These are phyloP conservation scores for Cystobasidiaceae sp. DNA, from an alignment of 1,284 basidiomycete genomes.

Conservation along the genomic window DNA sequence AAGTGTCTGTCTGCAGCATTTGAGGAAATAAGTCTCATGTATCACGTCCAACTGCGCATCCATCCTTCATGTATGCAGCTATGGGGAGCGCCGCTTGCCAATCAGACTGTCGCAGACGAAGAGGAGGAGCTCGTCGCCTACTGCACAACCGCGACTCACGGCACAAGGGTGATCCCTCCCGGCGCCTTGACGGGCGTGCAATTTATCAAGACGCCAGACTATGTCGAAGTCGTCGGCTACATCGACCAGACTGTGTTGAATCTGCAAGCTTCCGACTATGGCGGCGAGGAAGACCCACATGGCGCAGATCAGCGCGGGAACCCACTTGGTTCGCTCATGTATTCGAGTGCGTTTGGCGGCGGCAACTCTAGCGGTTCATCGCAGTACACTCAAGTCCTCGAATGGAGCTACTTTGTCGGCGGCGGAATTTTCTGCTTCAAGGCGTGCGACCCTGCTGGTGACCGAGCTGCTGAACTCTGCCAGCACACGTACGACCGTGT, in stretches of 20 bases:
- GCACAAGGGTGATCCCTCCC: constrained; percentile 19
- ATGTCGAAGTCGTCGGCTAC: constrained; percentile 61
- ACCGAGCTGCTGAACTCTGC: constrained; percentile 3
- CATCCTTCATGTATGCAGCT: constrained; percentile 11
- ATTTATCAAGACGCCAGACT: constrained; percentile 60
- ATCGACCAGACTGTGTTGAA: constrained; percentile 60
- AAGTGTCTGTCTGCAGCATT: not conserved
- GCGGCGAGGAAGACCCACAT: constrained; percentile 51
- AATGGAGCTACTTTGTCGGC: constrained; percentile 62
- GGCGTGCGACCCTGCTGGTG: constrained; percentile 31
- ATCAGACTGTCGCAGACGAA: constrained; percentile 31
- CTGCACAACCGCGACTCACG: constrained; percentile 29
- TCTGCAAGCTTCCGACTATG: constrained; percentile 55
- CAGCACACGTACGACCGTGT: constrained; percentile 11
- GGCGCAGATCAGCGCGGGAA: constrained; percentile 45
- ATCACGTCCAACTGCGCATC: not conserved
- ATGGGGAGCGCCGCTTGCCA: constrained; percentile 27
- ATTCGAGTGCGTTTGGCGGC: constrained; percentile 40
- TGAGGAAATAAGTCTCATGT: not conserved
- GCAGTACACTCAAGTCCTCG: constrained; percentile 54
- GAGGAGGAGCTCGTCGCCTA: constrained; percentile 36
- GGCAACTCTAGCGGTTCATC: constrained; percentile 43
- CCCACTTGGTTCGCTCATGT: constrained; percentile 41
- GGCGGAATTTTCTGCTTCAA: constrained; percentile 54
- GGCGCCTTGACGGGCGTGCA: constrained; percentile 58